Percentiles rank a stretch among this genome's conserved stretches.
Conservation (phyloP, 2,329 filamentous ascomycete genomes). For the Paradendryphiella salina region DNA sequence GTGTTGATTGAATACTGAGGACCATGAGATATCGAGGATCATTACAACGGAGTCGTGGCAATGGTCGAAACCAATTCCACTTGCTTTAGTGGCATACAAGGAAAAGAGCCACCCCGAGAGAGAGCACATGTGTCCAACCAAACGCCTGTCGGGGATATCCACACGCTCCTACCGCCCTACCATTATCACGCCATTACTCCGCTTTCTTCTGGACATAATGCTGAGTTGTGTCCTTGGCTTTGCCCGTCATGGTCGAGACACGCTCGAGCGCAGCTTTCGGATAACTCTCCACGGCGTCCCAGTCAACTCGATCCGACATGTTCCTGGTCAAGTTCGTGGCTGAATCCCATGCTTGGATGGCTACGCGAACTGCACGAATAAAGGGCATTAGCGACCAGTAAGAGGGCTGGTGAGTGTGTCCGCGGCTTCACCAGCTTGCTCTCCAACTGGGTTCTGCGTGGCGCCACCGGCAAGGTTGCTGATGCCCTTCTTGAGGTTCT, state of each 20-base stretch:
- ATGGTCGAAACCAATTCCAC: not conserved
- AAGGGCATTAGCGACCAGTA: slow-evolving; percentile 44
- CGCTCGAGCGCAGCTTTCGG: slow-evolving; percentile 22
- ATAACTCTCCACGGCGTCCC: slow-evolving; percentile 18
- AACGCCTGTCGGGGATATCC: not conserved
- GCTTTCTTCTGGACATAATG: slow-evolving; percentile 12
- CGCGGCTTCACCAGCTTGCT: slow-evolving; percentile 43
- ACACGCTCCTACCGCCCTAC: not conserved
- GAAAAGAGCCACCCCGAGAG: not conserved
- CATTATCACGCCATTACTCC: slow-evolving; percentile 2
- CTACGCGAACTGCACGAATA: slow-evolving; percentile 27
- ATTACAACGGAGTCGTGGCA: slow-evolving; percentile 1
- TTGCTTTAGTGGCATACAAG: not conserved
- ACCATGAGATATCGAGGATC: not conserved
- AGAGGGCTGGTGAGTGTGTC: slow-evolving; percentile 43
- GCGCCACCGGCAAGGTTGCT: slow-evolving; percentile 42
- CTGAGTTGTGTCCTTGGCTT: slow-evolving; percentile 11
- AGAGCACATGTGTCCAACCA: not conserved
- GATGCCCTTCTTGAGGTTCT: slow-evolving; percentile 44
- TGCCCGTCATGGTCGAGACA: slow-evolving; percentile 24
- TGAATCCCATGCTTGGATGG: slow-evolving; percentile 29
- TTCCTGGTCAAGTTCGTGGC: slow-evolving; percentile 26
- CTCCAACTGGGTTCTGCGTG: slow-evolving; percentile 44
- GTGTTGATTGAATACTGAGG: not conserved
- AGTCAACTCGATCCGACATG: slow-evolving; percentile 13